Evolutionary conservation across 306 rosid genomes (phyloP), one percentile per base, ranked within the genome.

Genomic region (Cucurbita ficifolia): DNA sequence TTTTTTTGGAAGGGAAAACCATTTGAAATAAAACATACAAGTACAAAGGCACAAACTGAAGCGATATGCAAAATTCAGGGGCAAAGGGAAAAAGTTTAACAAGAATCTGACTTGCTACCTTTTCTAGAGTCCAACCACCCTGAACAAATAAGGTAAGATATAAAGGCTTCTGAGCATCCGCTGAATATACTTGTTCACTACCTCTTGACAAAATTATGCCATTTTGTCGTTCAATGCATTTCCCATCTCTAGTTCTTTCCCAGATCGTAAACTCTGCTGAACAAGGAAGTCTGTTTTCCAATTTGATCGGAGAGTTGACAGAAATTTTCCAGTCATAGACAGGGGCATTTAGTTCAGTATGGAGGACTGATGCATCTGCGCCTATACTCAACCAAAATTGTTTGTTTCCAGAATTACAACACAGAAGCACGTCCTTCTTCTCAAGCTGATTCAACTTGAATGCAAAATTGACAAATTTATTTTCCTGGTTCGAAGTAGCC

Each of bases 271-370:
- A 89, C 69, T 88, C 85, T 73, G 92, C 99, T 7, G 95, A 90
- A 77, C 96, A 89, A 53, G 99, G 97, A 83, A 94, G 92, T 60
- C 97, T 85, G 51, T 88, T 94, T 82, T 94, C 99, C 82, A 94
- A 80, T 85, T 91, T 91, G 82, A 94, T 16, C 18, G 99, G 96
- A 78, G 99, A 81, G 81, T 83, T 83, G 49, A 94, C 74, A 75
- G 97, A 87, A 74, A 94, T 85, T 89, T 78, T 85, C 99, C 99
- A 91, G 83, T 94, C 99, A 82, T 91, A 94, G 62, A 94, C 91
- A 76, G 99, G 99, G 57, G 83, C 77, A 81, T 94, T 94, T 70
- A 91, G 79, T 79, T 91, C 99, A 63, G 97, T 94, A 83, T 89
- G 89, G 80, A 94, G 99, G 79, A 89, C 90, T 10, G 96, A 80